A percentile compares a stretch with the other conserved stretches of the same genome.
These are phyloP conservation scores for Daldinia eschscholtzii DNA, from an alignment of 2,329 filamentous ascomycete species.

Conservation along the genomic window DNA sequence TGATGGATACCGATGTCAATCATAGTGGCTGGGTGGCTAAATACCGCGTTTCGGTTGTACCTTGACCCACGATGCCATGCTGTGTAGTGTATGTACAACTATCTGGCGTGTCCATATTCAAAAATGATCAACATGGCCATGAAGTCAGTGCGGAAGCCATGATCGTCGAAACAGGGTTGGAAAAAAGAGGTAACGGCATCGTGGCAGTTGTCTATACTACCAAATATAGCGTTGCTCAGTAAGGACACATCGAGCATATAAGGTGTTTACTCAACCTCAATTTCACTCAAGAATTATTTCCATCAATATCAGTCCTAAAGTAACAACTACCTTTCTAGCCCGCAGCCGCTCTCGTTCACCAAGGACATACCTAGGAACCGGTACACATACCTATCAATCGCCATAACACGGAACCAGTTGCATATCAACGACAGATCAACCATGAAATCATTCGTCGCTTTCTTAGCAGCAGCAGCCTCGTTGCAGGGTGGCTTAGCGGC, in stretches of 20 bases:
- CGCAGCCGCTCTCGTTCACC: slow-evolving; percentile 13
- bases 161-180: slow-evolving; percentile 19
- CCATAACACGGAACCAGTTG: background rate
- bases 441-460: slow-evolving; percentile 40
- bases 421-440: slow-evolving; percentile 15
- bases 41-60: slow-evolving; percentile 26
- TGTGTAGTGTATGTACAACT: slow-evolving; percentile 19
- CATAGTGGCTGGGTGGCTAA: slow-evolving; percentile 22
- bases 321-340: slow-evolving; percentile 14
- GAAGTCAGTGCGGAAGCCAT: slow-evolving; percentile 29
- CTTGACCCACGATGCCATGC: slow-evolving; percentile 20
- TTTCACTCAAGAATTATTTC: slow-evolving; percentile 18
- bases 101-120: slow-evolving; percentile 18
- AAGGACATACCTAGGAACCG: slow-evolving; percentile 5
- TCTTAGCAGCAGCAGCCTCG: slow-evolving; percentile 33
- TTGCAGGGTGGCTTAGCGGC: slow-evolving; percentile 32
- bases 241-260: slow-evolving; percentile 30
- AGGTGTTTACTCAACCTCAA: slow-evolving; percentile 24
- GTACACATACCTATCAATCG: background rate
- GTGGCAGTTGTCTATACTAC: slow-evolving; percentile 5
- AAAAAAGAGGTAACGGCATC: slow-evolving; percentile 5
- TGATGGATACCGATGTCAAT: slow-evolving; percentile 15
- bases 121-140: slow-evolving; percentile 31
- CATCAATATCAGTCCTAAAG: slow-evolving; percentile 14
- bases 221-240: slow-evolving; percentile 8